phyloP scores from a whole-genome alignment of 1,284 basidiomycete genomes.

The Naganishia cerealis region DNA sequence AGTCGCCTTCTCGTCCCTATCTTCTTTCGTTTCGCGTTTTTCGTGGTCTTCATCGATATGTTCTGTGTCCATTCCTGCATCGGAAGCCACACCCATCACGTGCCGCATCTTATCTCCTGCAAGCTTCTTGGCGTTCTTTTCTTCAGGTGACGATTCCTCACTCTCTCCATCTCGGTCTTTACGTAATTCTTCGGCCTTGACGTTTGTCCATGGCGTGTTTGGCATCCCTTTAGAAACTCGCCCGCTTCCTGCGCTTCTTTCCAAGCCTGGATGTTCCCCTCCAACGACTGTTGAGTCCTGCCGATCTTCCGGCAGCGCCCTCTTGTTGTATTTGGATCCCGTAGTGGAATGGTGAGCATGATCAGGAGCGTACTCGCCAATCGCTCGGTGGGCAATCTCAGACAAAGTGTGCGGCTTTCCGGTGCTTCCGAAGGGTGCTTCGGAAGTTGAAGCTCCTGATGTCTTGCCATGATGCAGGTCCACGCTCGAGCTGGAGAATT shows the following conservation, averaged over 20 bases:
- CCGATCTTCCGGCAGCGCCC: not conserved
- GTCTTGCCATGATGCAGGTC: slow-evolving; percentile 1
- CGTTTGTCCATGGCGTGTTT: slow-evolving; percentile 19
- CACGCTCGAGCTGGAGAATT: not conserved
- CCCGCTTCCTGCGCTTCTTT: slow-evolving; percentile 16
- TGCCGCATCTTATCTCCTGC: slow-evolving; percentile 21
- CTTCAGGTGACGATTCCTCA: slow-evolving; percentile 34
- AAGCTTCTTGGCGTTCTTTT: slow-evolving; percentile 32
- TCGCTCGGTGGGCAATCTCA: slow-evolving; percentile 24
- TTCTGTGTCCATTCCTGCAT: not conserved
- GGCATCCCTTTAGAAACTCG: slow-evolving; percentile 29
- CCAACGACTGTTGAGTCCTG: slow-evolving; percentile 17
- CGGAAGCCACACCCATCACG: slow-evolving; percentile 17
- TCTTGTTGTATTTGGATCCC: slow-evolving; percentile 1
- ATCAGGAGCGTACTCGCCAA: slow-evolving; percentile 12
- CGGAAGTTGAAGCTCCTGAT: slow-evolving; percentile 6
- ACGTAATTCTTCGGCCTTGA: slow-evolving; percentile 17
- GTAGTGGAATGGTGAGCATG: not conserved
- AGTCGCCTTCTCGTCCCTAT: slow-evolving; percentile 22
- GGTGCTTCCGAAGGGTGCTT: not conserved
- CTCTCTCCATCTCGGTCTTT: slow-evolving; percentile 12
- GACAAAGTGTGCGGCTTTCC: slow-evolving; percentile 27
- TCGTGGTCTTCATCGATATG: not conserved
- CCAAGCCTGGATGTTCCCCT: slow-evolving; percentile 30
- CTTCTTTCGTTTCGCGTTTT: slow-evolving; percentile 14